Evolutionary conservation across 2,329 filamentous ascomycete genomes (phyloP), one percentile per base, ranked within the genome.

Genomic region (Exophiala oligosperma): DNA sequence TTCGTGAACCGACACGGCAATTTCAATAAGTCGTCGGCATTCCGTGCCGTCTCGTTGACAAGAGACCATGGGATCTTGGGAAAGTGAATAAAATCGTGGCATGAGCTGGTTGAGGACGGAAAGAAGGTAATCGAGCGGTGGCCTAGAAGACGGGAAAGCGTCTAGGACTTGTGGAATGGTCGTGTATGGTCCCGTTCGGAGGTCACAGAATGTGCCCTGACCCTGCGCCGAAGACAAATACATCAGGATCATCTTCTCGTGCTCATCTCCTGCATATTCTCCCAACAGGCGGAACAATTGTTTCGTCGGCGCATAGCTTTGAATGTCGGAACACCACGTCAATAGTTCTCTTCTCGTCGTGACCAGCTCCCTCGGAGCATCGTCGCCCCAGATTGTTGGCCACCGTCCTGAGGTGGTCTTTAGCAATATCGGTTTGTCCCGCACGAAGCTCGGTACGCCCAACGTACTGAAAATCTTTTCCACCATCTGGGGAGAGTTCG

Each of bases 361-460:
- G 56, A 92, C 80, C n/a, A 99, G 79, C 71, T 94, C 88, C 56
- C 94, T 85, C 5, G 92, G 76, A 73, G 90, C 77, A 21, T 97
- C 93, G 1, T 96, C 91, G 43, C 93, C 94, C 94, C 94, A 99
- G 50, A 99, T 95, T 0, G 94, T 99, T 3, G 94, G 94, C 93
- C 93, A 99, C 50, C 94, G 84, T 35, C 93, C 93, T 60, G 81
- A 84, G 37, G 82, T 85, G 0, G 94, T 97, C 72, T 86, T 87
- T 66, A 97, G 77, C 17, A 89, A 79, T 17, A 96, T 83, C 12
- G 89, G 88, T 79, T 91, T 94, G 76, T 96, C 90, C 29, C 94
- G 88, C 60, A 94, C 81, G 70, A 88, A 90, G 38, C 85, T 88
- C 2, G 92, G 92, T 23, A 97, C 82, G 67, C 90, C 82, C 17